phyloP scores from a whole-genome alignment of 768 basidiomycete genomes.

The Xerocomellus intermedius region DNA sequence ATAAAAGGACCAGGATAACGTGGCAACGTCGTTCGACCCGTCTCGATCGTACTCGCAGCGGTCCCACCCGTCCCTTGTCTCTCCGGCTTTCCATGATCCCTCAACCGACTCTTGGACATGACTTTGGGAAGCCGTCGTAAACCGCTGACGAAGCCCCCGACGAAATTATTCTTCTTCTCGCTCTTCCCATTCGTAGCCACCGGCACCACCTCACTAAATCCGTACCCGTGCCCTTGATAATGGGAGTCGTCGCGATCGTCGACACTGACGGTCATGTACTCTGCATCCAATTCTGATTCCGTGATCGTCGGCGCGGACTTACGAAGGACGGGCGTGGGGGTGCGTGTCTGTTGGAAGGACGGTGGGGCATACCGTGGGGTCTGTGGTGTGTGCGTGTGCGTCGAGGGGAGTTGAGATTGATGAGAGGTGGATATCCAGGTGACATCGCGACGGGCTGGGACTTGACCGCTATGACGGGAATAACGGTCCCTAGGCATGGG shows the following conservation, averaged over 20 bases:
- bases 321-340: conserved; percentile 29
- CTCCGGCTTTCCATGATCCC: conserved; percentile 23
- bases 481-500: conserved; percentile 26
- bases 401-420: conserved; percentile 26
- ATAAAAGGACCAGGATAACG: conserved; percentile 23
- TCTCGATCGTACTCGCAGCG: conserved; percentile 3
- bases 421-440: conserved; percentile 33
- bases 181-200: conserved; percentile 25
- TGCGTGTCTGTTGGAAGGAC: conserved; percentile 20
- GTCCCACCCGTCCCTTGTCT: conserved; percentile 16
- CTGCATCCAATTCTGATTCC: conserved; percentile 33
- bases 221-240: conserved; percentile 21
- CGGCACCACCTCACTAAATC: conserved; percentile 24
- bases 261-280: conserved; percentile 35
- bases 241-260: conserved; percentile 21
- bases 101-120: conserved; percentile 31
- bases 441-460: conserved; percentile 29
- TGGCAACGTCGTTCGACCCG: conserved; percentile 12
- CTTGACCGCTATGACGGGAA: conserved; percentile 30
- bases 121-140: conserved; percentile 33
- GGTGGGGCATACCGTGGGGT: conserved; percentile 23
- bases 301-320: conserved; percentile 31
- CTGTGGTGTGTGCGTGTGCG: conserved; percentile 30
- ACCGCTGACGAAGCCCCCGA: conserved; percentile 32
- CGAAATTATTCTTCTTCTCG: conserved; percentile 29